Evolutionary conservation across 2,329 filamentous ascomycete species (phyloP), one percentile per base, ranked within the genome.

Genomic region (Hortaea sp.): DNA sequence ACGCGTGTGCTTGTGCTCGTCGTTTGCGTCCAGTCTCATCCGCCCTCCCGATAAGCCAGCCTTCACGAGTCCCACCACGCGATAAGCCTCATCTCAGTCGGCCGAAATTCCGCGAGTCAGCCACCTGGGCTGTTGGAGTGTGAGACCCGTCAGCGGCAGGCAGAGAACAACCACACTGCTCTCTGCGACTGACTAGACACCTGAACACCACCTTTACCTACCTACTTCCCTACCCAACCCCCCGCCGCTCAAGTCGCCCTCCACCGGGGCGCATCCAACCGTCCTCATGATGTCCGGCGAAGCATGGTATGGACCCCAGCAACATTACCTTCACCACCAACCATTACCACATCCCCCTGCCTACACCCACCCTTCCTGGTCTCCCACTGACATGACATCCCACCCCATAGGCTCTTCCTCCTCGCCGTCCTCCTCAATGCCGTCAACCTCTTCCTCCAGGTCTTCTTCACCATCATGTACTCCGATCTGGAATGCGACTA

Each of bases 401-500:
- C 20, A n/a, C 5, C 32, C 9, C 32, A 7, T 54, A 63, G 92
- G 92, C 77, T 98, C 68, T 98, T 94, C 76, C 82, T 98, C 63
- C 78, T 98, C 71, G 84, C 90, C 72, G 94, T 98, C 70, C 79
- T 98, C 68, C 94, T 98, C 77, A 98, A 98, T 76, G 92, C 92
- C 75, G 89, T 98, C 81, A 98, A 98, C 77, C 80, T 98, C 65
- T 98, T 98, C 72, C 79, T 98, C 48, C 94, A 98, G 75, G 92
- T 98, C 62, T 98, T 98, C 79, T 98, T 98, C 76, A 98, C 92
- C 49, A 98, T 98, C 66, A 98, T 98, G 94, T 98, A 97, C 75
- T 95, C 88, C 71, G 92, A 98, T 78, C 73, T 98, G 63, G 92
- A 98, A 84, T 98, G 92, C 74, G 92, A 98, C 74, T 98, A 98